A percentile compares a stretch with the other conserved stretches of the same genome.
phyloP scores from a whole-genome alignment of 1,139 yeast genomes.

The Magnusiomyces sp. region DNA sequence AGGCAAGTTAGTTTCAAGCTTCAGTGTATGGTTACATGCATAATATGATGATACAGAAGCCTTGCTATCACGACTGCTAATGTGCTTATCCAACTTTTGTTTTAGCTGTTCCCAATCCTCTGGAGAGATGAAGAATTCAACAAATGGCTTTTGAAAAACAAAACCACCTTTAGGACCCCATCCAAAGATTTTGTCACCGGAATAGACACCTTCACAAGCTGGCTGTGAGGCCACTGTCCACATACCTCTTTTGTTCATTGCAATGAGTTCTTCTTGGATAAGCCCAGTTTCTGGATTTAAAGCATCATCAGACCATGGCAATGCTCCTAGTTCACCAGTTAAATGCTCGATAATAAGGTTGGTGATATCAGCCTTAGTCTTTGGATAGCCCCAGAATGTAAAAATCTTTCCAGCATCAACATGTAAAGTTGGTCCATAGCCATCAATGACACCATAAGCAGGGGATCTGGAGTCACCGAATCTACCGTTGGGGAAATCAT shows the following conservation, averaged over 20 bases:
- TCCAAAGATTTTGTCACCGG: slow-evolving; percentile 82
- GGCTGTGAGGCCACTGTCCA: slow-evolving; percentile 96
- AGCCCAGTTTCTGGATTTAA: slow-evolving; percentile 83
- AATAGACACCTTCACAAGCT: slow-evolving; percentile 62
- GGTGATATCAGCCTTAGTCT: slow-evolving; percentile 52
- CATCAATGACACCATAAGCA: slow-evolving; percentile 93
- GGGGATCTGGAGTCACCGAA: slow-evolving; percentile 97
- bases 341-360: slow-evolving; percentile 65
- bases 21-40: slow-evolving; percentile 52
- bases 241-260: slow-evolving; percentile 64
- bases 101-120: slow-evolving; percentile 58
- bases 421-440: slow-evolving; percentile 88
- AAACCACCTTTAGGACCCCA: slow-evolving; percentile 92
- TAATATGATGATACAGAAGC: slow-evolving; percentile 52
- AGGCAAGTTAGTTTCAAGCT: slow-evolving; percentile 54
- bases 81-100: slow-evolving; percentile 34
- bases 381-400: slow-evolving; percentile 79
- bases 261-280: slow-evolving; percentile 83
- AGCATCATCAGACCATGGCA: slow-evolving; percentile 90
- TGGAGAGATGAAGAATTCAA: slow-evolving; percentile 73
- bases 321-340: slow-evolving; percentile 61
- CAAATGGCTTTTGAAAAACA: slow-evolving; percentile 88
- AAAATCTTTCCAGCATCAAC: slow-evolving; percentile 62
- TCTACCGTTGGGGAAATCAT: slow-evolving; percentile 95
- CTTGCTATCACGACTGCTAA: slow-evolving; percentile 28